These are phyloP conservation scores for Pleurotus tuoliensis DNA, from an alignment of 768 basidiomycete genomes.

Conservation along the genomic window DNA sequence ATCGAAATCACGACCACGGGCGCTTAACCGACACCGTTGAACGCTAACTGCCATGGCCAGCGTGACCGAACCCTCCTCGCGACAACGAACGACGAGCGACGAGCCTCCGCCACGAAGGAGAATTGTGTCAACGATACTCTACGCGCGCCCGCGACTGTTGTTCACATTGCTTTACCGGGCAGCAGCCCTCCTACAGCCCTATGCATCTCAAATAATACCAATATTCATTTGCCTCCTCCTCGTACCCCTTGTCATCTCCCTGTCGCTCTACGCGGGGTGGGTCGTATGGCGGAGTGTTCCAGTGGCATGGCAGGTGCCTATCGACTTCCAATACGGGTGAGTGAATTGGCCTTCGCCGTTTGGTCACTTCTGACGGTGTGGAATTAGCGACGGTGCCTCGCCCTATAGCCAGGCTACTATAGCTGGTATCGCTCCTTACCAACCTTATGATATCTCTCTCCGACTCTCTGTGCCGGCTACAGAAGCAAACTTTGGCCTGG, in stretches of 20 bases:
- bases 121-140: background rate
- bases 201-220: slow-evolving; percentile 64
- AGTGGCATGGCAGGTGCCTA: slow-evolving; percentile 61
- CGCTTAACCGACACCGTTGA: background rate
- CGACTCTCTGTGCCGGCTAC: slow-evolving; percentile 62
- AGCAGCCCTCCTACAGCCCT: slow-evolving; percentile 40
- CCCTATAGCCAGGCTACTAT: slow-evolving; percentile 62
- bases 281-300: slow-evolving; percentile 72
- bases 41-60: background rate
- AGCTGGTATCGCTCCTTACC: slow-evolving; percentile 48
- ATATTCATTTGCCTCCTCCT: slow-evolving; percentile 55
- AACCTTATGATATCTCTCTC: slow-evolving; percentile 74
- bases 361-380: slow-evolving; percentile 9
- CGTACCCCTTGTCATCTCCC: slow-evolving; percentile 55
- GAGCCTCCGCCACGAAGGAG: background rate
- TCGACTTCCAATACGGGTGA: slow-evolving; percentile 82
- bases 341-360: slow-evolving; percentile 15
- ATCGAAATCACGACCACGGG: slow-evolving; percentile 4
- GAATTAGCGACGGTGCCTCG: slow-evolving; percentile 50
- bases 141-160: slow-evolving; percentile 12
- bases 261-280: slow-evolving; percentile 67
- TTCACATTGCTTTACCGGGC: slow-evolving; percentile 18
- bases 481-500: slow-evolving; percentile 66
- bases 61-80: background rate
- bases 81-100: background rate